Percentiles rank a stretch among this genome's conserved stretches.
These are phyloP conservation scores for Nicotiana tabacum DNA, from an alignment of 257 asterid species.

Conservation along the genomic window DNA sequence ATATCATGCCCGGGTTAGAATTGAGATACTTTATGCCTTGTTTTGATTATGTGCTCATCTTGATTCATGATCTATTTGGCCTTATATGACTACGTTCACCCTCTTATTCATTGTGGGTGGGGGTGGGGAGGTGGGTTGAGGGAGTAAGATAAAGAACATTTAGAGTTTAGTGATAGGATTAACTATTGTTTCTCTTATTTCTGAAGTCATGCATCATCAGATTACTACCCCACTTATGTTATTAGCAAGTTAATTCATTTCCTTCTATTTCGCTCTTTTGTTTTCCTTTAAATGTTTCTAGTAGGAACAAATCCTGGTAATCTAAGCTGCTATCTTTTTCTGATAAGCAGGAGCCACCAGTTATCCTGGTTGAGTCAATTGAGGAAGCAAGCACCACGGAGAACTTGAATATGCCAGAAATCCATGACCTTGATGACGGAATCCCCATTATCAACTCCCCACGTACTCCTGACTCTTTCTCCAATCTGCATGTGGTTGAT, in stretches of 20 bases:
- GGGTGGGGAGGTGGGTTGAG: not conserved
- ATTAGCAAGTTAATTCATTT: not conserved
- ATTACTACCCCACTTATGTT: not conserved
- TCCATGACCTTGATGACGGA: slow-evolving; percentile 38
- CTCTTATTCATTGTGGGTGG: too few relatives aligned
- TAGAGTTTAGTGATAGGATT: not conserved
- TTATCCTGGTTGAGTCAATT: slow-evolving; percentile 23
- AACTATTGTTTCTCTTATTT: not conserved
- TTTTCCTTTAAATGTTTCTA: slow-evolving; percentile 5
- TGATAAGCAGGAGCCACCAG: slow-evolving; percentile 39
- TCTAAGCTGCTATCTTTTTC: not conserved
- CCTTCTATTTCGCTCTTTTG: not conserved
- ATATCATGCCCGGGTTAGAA: too few relatives aligned
- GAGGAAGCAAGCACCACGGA: slow-evolving; percentile 26
- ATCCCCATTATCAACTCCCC: slow-evolving; percentile 35
- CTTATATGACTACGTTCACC: too few relatives aligned
- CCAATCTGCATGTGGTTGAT: slow-evolving; percentile 31
- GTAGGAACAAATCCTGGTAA: slow-evolving; percentile 3
- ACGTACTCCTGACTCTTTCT: slow-evolving; percentile 40
- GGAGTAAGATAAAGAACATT: not conserved
- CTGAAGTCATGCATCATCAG: not conserved
- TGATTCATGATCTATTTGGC: too few relatives aligned
- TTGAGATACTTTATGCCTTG: too few relatives aligned
- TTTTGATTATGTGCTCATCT: too few relatives aligned
- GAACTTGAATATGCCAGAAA: slow-evolving; percentile 26